Evolutionary conservation across 257 asterid genomes (phyloP).

Genomic region (Solanum pinnatisectum): DNA sequence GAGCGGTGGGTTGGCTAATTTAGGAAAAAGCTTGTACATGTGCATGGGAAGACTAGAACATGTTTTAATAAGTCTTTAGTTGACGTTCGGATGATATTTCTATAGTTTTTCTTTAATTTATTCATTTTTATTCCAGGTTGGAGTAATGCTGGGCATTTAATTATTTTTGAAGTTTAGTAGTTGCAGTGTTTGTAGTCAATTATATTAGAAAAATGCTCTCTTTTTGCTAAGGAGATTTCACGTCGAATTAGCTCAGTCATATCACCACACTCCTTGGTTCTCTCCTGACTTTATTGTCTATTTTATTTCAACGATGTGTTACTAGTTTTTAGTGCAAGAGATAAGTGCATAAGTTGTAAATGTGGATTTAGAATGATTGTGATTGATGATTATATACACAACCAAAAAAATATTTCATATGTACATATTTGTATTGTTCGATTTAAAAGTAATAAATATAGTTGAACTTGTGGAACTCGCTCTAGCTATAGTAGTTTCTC

Average conservation of each 20-base stretch:
- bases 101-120: too few species aligned
- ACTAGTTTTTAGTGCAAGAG: conserved; percentile 17
- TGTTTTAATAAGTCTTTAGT: too few species aligned
- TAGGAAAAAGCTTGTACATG: too few species aligned
- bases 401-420: background rate
- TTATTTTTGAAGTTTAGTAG: background rate
- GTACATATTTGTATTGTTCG: background rate
- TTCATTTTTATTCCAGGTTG: background rate
- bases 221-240: conserved; percentile 36
- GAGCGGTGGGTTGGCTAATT: background rate
- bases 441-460: too few species aligned
- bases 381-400: background rate
- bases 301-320: conserved; percentile 32
- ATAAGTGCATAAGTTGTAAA: background rate
- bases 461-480: background rate
- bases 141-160: background rate
- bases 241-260: conserved; percentile 20
- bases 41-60: too few species aligned
- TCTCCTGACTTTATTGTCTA: conserved; percentile 60
- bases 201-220: conserved; percentile 5
- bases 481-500: too few species aligned
- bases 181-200: background rate
- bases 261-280: conserved; percentile 18
- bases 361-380: background rate
- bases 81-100: too few species aligned